Conservation (phyloP, 129 eudicot species). For the Tagetes patula region DNA sequence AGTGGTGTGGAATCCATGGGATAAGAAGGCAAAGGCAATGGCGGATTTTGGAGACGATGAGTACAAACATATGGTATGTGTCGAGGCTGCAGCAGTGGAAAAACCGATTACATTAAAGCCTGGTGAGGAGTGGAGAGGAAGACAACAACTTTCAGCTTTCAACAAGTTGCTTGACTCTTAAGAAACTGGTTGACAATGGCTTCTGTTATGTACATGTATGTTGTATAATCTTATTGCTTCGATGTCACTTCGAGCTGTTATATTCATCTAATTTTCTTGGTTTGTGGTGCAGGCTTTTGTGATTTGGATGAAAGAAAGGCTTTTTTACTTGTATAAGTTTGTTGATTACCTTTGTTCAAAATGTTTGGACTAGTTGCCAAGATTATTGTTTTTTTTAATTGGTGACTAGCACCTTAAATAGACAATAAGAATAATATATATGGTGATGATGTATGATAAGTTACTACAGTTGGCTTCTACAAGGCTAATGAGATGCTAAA, state of each 20-base stretch:
- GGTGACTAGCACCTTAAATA: slow-evolving; percentile 1
- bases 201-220: slow-evolving; percentile 35
- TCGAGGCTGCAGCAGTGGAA: slow-evolving; percentile 47
- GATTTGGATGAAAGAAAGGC: slow-evolving; percentile 12
- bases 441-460: neutral
- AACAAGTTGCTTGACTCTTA: slow-evolving; percentile 33
- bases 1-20: slow-evolving; percentile 60
- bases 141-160: slow-evolving; percentile 43
- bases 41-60: slow-evolving; percentile 44
- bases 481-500: neutral
- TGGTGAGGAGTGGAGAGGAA: slow-evolving; percentile 52
- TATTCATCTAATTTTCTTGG: neutral
- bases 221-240: slow-evolving; percentile 10
- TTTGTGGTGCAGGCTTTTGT: slow-evolving; percentile 27
- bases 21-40: slow-evolving; percentile 43
- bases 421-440: slow-evolving; percentile 24
- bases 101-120: slow-evolving; percentile 43
- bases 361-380: slow-evolving; percentile 17
- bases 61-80: slow-evolving; percentile 43
- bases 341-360: slow-evolving; percentile 6
- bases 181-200: slow-evolving; percentile 11
- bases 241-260: neutral
- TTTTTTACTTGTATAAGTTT: slow-evolving; percentile 10
- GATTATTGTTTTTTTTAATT: slow-evolving; percentile 1
- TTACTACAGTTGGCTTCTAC: neutral